Conservation (phyloP, 768 basidiomycete species). For the Podaxis mareebaensis region DNA sequence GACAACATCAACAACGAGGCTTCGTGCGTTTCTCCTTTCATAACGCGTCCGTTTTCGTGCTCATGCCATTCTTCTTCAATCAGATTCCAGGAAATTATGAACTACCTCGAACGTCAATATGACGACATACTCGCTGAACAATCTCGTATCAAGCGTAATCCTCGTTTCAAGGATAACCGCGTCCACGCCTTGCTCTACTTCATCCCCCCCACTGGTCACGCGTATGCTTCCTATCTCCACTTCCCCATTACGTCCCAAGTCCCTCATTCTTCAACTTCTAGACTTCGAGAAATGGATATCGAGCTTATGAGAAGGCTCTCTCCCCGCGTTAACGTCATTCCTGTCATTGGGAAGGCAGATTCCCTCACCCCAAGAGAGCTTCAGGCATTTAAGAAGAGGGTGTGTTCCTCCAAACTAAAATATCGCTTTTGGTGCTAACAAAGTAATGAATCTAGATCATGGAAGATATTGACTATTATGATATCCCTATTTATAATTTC, state of each 20-base stretch:
- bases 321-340: constrained; percentile 91
- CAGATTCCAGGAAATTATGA: constrained; percentile 87
- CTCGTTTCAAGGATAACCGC: constrained; percentile 87
- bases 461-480: constrained; percentile 91
- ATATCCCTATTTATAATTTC: constrained; percentile 93
- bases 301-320: constrained; percentile 89
- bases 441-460: constrained; percentile 55
- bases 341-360: constrained; percentile 87
- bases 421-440: neutral
- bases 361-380: constrained; percentile 82
- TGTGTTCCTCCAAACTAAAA: constrained; percentile 26
- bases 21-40: constrained; percentile 50
- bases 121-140: constrained; percentile 88
- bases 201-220: constrained; percentile 85
- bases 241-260: neutral
- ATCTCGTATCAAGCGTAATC: constrained; percentile 91
- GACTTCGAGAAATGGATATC: constrained; percentile 88
- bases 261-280: constrained; percentile 27
- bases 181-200: constrained; percentile 90
- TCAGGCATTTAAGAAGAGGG: constrained; percentile 81
- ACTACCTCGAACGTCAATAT: constrained; percentile 88
- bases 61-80: neutral
- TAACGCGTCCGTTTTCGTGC: neutral
- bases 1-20: constrained; percentile 90
- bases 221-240: constrained; percentile 46